Conservation (phyloP, 768 basidiomycete genomes). For the Kwoniella bestiolae region DNA sequence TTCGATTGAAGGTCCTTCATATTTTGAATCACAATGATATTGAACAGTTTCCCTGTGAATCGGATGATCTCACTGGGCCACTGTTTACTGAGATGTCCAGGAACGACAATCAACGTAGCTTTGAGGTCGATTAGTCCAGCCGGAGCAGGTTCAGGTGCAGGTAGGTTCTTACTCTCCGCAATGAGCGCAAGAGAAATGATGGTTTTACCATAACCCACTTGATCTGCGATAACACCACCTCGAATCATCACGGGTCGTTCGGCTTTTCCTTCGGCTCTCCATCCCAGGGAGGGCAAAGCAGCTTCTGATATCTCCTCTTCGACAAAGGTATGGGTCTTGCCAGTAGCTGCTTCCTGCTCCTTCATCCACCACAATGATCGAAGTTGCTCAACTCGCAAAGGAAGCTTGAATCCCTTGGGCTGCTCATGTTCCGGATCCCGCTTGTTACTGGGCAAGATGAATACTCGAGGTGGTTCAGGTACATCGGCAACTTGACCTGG, state of each 20-base stretch:
- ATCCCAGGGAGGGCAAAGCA: constrained; percentile 79
- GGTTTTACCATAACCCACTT: constrained; percentile 97
- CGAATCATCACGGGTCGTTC: constrained; percentile 73
- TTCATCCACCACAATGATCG: constrained; percentile 95
- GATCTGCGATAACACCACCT: constrained; percentile 91
- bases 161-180: constrained; percentile 64
- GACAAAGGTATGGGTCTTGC: constrained; percentile 68
- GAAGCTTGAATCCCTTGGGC: constrained; percentile 76
- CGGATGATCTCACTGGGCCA: constrained; percentile 86
- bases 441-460: constrained; percentile 73
- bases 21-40: constrained; percentile 69
- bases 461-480: constrained; percentile 64
- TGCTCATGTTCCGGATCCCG: constrained; percentile 71
- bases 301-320: constrained; percentile 96
- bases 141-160: constrained; percentile 40
- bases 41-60: constrained; percentile 70
- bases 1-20: constrained; percentile 72
- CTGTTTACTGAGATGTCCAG: constrained; percentile 84
- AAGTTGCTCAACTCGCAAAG: constrained; percentile 80
- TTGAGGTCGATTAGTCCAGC: constrained; percentile 66
- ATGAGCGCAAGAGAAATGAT: constrained; percentile 90
- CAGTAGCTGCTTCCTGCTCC: constrained; percentile 68
- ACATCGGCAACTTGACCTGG: constrained; percentile 48
- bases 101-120: constrained; percentile 82
- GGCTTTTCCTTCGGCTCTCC: constrained; percentile 92